Percentiles rank a stretch among this genome's conserved stretches.
These are phyloP conservation scores for Kwoniella sp. DNA, from an alignment of 768 basidiomycete genomes.

Conservation along the genomic window DNA sequence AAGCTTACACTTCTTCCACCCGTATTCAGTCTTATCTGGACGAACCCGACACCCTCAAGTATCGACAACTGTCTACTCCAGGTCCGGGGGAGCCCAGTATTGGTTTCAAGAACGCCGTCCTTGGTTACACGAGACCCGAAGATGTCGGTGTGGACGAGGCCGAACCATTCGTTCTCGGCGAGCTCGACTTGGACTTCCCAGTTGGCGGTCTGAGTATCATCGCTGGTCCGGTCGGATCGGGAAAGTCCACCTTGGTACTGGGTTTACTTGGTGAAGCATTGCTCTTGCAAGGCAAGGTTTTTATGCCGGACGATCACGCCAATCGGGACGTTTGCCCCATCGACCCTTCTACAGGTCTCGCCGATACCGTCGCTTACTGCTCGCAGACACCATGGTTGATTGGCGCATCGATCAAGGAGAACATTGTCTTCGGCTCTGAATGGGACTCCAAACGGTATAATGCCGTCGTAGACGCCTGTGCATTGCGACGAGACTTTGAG, in stretches of 20 bases:
- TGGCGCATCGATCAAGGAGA: slow-evolving; percentile 52
- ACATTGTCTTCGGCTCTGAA: slow-evolving; percentile 45
- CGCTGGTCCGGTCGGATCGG: slow-evolving; percentile 50
- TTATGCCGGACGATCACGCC: slow-evolving; percentile 53
- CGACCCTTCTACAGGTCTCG: slow-evolving; percentile 49
- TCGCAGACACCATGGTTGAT: slow-evolving; percentile 52
- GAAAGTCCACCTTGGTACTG: slow-evolving; percentile 51
- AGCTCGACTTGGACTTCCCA: slow-evolving; percentile 48
- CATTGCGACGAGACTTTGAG: slow-evolving; percentile 50
- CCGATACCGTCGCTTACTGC: slow-evolving; percentile 51
- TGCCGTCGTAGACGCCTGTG: slow-evolving; percentile 50
- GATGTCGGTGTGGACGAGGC: slow-evolving; percentile 28
- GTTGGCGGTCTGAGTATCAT: slow-evolving; percentile 45
- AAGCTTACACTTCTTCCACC: slow-evolving; percentile 52
- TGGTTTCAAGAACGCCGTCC: slow-evolving; percentile 55
- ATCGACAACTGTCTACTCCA: slow-evolving; percentile 49
- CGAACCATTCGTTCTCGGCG: slow-evolving; percentile 46
- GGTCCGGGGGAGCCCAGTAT: slow-evolving; percentile 49
- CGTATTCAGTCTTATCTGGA: slow-evolving; percentile 56
- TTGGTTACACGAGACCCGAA: slow-evolving; percentile 36
- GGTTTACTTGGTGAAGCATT: slow-evolving; percentile 51
- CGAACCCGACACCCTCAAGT: slow-evolving; percentile 58
- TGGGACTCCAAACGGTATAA: slow-evolving; percentile 52
- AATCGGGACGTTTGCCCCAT: slow-evolving; percentile 47
- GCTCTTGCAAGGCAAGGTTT: slow-evolving; percentile 47